Conservation (phyloP, 768 basidiomycete species). For the Termitomyces sp. region DNA sequence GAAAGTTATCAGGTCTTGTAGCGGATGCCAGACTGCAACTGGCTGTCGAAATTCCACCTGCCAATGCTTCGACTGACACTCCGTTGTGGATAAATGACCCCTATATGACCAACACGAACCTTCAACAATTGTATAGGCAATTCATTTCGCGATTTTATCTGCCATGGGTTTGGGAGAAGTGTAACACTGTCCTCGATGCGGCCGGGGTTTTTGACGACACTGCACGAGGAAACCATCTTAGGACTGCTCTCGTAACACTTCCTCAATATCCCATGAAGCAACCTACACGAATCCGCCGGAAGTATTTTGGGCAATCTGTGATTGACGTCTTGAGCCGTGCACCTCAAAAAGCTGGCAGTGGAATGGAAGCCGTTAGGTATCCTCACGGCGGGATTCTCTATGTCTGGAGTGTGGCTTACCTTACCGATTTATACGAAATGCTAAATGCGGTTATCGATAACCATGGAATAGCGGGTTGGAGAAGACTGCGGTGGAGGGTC, state of each 20-base stretch:
- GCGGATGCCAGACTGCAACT: not conserved
- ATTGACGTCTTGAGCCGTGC: not conserved
- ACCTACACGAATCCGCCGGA: not conserved
- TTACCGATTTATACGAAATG: not conserved
- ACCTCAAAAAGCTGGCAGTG: not conserved
- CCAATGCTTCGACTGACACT: not conserved
- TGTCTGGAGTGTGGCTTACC: not conserved
- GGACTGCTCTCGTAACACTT: not conserved
- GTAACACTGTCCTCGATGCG: not conserved
- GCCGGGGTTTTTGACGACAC: not conserved
- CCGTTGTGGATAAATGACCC: not conserved
- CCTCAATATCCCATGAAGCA: not conserved
- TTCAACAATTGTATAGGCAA: not conserved
- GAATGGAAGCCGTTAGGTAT: not conserved
- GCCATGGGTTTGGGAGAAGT: constrained; percentile 2
- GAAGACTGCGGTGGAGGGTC: not conserved
- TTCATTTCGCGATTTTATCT: not conserved
- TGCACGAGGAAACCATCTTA: not conserved
- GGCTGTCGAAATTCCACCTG: not conserved
- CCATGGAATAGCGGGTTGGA: not conserved
- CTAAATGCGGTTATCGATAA: not conserved
- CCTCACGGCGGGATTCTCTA: not conserved
- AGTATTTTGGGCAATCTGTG: not conserved
- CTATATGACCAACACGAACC: not conserved
- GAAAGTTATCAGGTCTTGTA: not conserved